Percentiles rank a stretch among this genome's conserved stretches.
Evolutionary conservation across 495 filamentous ascomycete species (phyloP).

Genomic region (Lasiosphaeria miniovina): DNA sequence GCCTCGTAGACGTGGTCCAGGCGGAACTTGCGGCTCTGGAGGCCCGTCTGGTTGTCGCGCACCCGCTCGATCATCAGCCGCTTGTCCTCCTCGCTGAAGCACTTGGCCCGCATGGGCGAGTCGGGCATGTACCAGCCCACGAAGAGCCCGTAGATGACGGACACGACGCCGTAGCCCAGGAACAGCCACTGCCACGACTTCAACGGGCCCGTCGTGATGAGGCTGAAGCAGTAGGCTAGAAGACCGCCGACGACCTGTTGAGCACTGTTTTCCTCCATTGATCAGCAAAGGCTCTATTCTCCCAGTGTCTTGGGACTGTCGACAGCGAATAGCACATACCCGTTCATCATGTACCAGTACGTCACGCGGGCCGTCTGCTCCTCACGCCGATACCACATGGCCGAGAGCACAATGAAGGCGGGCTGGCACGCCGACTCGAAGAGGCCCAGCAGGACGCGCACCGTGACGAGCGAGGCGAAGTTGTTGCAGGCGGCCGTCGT

Average conservation of each 20-base stretch:
- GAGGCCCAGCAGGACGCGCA: conserved; percentile 62
- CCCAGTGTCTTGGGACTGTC: not conserved
- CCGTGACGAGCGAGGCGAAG: conserved; percentile 54
- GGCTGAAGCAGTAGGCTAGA: conserved; percentile 55
- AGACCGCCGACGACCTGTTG: conserved; percentile 56
- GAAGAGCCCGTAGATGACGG: conserved; percentile 53
- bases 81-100: conserved; percentile 55
- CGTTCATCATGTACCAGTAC: conserved; percentile 74
- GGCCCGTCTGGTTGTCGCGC: conserved; percentile 59
- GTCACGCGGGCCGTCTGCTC: conserved; percentile 64
- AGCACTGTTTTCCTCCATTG: conserved; percentile 13
- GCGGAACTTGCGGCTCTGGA: conserved; percentile 60
- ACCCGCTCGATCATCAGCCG: conserved; percentile 57
- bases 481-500: conserved; percentile 56
- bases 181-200: conserved; percentile 54
- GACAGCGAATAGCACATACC: conserved; percentile 12
- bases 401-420: conserved; percentile 56
- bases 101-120: conserved; percentile 59
- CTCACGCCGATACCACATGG: conserved; percentile 71
- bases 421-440: conserved; percentile 69
- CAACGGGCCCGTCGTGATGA: conserved; percentile 44
- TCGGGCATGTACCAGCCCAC: conserved; percentile 62
- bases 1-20: conserved; percentile 46
- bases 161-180: conserved; percentile 52
- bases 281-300: not conserved